A percentile compares a stretch with the other conserved stretches of the same genome.
These are phyloP conservation scores for Mortierella polycephala DNA, from an alignment of 371 early-diverging fungal species.

Conservation along the genomic window DNA sequence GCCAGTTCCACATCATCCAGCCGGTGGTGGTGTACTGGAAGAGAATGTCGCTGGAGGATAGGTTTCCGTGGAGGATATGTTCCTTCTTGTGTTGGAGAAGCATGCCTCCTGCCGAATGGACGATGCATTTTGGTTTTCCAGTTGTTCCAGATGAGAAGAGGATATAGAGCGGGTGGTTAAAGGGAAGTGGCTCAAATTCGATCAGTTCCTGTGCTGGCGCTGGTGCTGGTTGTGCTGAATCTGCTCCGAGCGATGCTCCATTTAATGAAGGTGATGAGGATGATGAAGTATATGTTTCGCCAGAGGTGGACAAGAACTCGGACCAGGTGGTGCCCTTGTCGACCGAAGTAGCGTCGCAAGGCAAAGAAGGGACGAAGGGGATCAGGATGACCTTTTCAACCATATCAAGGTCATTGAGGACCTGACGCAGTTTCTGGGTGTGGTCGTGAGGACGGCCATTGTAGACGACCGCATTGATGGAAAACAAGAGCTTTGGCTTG, in stretches of 20 bases:
- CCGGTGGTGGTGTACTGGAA: slow-evolving; percentile 97
- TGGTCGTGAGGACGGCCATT: slow-evolving; percentile 91
- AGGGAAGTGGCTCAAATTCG: slow-evolving; percentile 86
- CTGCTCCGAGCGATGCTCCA: too few relatives aligned
- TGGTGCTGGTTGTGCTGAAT: slow-evolving; percentile 1
- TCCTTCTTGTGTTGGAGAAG: slow-evolving; percentile 95
- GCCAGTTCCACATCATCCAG: slow-evolving; percentile 99
- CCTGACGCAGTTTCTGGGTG: slow-evolving; percentile 77
- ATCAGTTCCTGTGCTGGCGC: slow-evolving; percentile 52
- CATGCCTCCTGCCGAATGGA: slow-evolving; percentile 94
- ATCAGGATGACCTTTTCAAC: slow-evolving; percentile 81
- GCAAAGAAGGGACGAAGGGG: slow-evolving; percentile 67
- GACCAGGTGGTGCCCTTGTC: slow-evolving; percentile 60
- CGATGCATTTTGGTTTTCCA: slow-evolving; percentile 97
- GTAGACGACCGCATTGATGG: slow-evolving; percentile 89
- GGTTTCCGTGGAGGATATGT: slow-evolving; percentile 87
- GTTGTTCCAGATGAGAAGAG: slow-evolving; percentile 98
- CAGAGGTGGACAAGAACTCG: slow-evolving; percentile 59
- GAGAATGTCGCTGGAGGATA: slow-evolving; percentile 80
- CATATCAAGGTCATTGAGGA: slow-evolving; percentile 59
- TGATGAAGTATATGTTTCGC: slow-evolving; percentile 19
- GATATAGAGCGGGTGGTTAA: slow-evolving; percentile 95
- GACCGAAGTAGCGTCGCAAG: slow-evolving; percentile 57
- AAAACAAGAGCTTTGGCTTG: slow-evolving; percentile 92
- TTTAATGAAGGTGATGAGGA: slow-evolving; percentile 2